phyloP scores from a whole-genome alignment of 352 stramenopile species.

The Halophytophthora batemanensis region DNA sequence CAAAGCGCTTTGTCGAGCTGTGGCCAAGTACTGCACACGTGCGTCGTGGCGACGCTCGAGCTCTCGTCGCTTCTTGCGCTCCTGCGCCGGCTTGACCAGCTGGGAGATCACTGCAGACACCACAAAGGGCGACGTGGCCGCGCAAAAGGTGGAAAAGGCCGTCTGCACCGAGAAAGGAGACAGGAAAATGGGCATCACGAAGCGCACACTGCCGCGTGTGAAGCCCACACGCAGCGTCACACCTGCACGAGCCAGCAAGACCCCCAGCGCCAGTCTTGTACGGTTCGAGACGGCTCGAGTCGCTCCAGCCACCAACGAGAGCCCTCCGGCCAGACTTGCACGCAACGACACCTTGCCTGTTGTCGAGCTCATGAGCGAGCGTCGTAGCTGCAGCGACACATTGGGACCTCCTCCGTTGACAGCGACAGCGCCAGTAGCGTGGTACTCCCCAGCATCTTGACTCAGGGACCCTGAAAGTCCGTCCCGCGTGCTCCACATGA shows the following conservation, averaged over 20 bases:
- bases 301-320: conserved; percentile 48
- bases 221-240: conserved; percentile 72
- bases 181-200: conserved; percentile 81
- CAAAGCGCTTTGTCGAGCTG: conserved; percentile 44
- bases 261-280: conserved; percentile 54
- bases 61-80: conserved; percentile 52
- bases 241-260: conserved; percentile 48
- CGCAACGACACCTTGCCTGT: conserved; percentile 54
- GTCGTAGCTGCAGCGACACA: conserved; percentile 55
- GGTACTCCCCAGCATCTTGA: conserved; percentile 38
- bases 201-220: conserved; percentile 74
- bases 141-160: conserved; percentile 71
- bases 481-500: conserved; percentile 83
- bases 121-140: conserved; percentile 68
- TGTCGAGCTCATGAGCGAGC: conserved; percentile 30
- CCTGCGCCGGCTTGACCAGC: conserved; percentile 61
- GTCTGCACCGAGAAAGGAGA: conserved; percentile 67
- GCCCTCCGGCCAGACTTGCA: conserved; percentile 38
- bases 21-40: conserved; percentile 56
- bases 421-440: conserved; percentile 40
- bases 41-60: conserved; percentile 40
- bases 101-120: conserved; percentile 63
- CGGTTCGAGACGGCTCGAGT: conserved; percentile 59
- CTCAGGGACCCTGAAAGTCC: conserved; percentile 65
- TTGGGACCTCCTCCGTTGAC: conserved; percentile 48